Evolutionary conservation across 2,329 filamentous ascomycete species (phyloP).

Genomic region (Nigrospora osmanthi): DNA sequence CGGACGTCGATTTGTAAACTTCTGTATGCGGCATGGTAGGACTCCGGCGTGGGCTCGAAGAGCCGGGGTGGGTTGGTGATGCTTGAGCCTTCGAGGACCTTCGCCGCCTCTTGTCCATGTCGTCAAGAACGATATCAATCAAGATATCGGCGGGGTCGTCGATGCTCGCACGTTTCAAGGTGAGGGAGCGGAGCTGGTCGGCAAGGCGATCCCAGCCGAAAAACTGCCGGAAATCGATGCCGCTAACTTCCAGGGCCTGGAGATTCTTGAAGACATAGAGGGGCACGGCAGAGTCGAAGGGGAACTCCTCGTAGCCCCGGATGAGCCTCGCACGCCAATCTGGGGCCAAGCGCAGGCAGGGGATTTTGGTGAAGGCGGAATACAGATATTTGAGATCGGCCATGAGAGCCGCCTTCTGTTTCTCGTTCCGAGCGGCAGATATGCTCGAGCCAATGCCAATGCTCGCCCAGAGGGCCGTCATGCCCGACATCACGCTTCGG

Average conservation of each 20-base stretch:
- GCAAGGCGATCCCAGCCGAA: constrained; percentile 94
- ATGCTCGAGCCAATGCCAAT: constrained; percentile 77
- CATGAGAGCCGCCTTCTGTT: constrained; percentile 77
- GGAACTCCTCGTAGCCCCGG: constrained; percentile 91
- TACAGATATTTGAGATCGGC: constrained; percentile 93
- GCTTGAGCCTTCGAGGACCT: constrained; percentile 80
- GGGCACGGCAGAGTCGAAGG: constrained; percentile 93
- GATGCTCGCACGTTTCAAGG: constrained; percentile 77
- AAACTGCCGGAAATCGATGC: constrained; percentile 94
- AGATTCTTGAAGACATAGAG: constrained; percentile 97
- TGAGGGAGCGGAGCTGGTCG: constrained; percentile 84
- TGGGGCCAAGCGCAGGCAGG: constrained; percentile 80
- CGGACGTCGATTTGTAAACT: constrained; percentile 58
- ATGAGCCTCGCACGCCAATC: constrained; percentile 89
- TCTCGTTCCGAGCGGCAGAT: constrained; percentile 75
- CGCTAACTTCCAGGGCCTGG: constrained; percentile 85
- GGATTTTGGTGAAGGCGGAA: constrained; percentile 97
- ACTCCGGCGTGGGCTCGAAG: constrained; percentile 51
- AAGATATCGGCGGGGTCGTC: constrained; percentile 87
- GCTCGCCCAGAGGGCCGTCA: constrained; percentile 88
- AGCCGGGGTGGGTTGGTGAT: constrained; percentile 65
- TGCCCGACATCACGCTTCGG: constrained; percentile 92
- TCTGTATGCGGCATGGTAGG: constrained; percentile 59
- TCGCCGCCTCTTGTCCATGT: constrained; percentile 86
- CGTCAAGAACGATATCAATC: constrained; percentile 88